Conservation (phyloP, 352 stramenopile species). For the Pythium aristosporum region DNA sequence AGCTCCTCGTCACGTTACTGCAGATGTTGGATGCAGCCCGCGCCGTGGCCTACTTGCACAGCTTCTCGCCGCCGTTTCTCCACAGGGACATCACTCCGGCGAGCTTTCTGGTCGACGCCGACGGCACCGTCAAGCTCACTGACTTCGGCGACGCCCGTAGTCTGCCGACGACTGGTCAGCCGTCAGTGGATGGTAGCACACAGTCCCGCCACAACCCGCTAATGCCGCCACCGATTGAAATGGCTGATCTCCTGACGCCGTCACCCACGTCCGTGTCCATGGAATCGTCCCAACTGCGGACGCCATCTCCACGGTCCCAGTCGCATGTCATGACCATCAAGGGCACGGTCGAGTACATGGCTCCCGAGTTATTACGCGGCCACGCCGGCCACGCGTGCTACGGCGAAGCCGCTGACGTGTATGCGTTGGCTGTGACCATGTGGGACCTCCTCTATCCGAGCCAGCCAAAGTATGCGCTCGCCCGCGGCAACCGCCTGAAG, state of each 20-base stretch:
- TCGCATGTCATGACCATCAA: conserved; percentile 37
- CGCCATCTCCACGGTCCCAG: conserved; percentile 13
- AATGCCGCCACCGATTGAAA: background rate
- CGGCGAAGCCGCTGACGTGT: conserved; percentile 49
- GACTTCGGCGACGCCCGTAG: conserved; percentile 12
- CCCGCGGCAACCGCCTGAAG: conserved; percentile 31
- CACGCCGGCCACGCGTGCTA: conserved; percentile 34
- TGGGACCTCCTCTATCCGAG: conserved; percentile 60
- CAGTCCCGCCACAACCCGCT: background rate
- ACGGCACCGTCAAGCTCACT: conserved; percentile 32
- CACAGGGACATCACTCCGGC: conserved; percentile 76
- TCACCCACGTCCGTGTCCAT: conserved; percentile 16
- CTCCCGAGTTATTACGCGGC: conserved; percentile 50
- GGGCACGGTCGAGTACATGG: conserved; percentile 55
- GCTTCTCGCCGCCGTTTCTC: conserved; percentile 46
- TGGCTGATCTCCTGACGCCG: conserved; percentile 7
- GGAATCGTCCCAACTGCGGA: conserved; percentile 22
- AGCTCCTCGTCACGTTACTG: conserved; percentile 35
- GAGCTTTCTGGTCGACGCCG: conserved; percentile 69
- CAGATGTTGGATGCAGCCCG: conserved; percentile 41
- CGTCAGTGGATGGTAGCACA: background rate
- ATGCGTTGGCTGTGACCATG: conserved; percentile 55
- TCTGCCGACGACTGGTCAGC: background rate
- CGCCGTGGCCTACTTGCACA: conserved; percentile 50
- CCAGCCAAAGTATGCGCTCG: conserved; percentile 35